phyloP scores from a whole-genome alignment of 345 rosid genomes.

The Melaleuca quinquenervia region DNA sequence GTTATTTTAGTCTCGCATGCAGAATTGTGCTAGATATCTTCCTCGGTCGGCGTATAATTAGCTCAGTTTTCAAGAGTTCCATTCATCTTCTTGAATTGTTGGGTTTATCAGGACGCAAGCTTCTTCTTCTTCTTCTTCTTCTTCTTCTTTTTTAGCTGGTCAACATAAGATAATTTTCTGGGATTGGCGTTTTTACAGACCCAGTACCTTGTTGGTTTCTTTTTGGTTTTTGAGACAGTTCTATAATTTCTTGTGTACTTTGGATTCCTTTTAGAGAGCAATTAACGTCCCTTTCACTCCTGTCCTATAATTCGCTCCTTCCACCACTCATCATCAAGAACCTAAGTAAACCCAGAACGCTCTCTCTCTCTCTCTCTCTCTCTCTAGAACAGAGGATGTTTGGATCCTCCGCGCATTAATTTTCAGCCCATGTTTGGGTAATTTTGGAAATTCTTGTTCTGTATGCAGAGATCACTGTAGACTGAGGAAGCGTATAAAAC shows the following conservation, averaged over 20 bases:
- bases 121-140: not conserved
- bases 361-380: not conserved
- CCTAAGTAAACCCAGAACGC: not conserved
- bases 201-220: not conserved
- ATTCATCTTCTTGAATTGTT: not conserved
- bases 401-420: not conserved
- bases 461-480: not conserved
- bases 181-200: not conserved
- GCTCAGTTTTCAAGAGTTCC: not conserved
- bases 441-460: not conserved
- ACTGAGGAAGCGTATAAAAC: not conserved
- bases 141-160: not conserved
- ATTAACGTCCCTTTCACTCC: not conserved
- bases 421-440: not conserved
- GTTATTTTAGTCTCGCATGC: not conserved
- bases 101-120: not conserved
- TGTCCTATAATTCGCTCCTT: not conserved
- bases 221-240: not conserved
- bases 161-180: not conserved
- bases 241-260: not conserved
- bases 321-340: not conserved
- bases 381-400: not conserved
- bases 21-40: not conserved
- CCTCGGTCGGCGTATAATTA: not conserved
- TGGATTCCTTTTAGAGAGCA: not conserved